Base-by-base conservation (phyloP, 2,329 filamentous ascomycete genomes). In the Daldinia sp. region DNA sequence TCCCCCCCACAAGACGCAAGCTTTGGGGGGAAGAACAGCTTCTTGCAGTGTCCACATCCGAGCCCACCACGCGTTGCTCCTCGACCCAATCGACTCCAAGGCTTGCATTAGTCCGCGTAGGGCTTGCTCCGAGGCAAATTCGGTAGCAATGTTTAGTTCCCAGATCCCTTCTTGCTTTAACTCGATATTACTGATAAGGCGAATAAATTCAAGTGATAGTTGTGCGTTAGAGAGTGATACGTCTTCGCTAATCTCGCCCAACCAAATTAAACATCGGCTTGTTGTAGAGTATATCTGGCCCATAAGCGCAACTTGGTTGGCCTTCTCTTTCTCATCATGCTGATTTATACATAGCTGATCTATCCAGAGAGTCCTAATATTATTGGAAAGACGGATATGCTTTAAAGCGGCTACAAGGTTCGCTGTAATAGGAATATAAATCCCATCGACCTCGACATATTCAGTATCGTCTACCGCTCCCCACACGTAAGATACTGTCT, bases 11-110 rank as follows among this genome's bases (percentile, higher is more conserved):
- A 52, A 11, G 19, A 52, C 11, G 11, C 21, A 19, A 23, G 49
- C 19, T 10, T 52, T 52, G 9, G 21, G 17, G 13, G 49, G 21
- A 5, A 52, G 34, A 4, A 41, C 8, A 29, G 30, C 49, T 29
- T 52, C 49, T 21, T 52, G 49, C n/a, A 52, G 7, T 11, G 49
- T 52, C 49, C 49, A 52, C 21, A 52, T 19, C 7, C 49, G 49
- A 29, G 37, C 10, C 49, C 49, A 52, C 49, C 49, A 52, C 4
- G 49, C n/a, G 49, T 52, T 39, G 7, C 41, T 25, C 3, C 11
- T 13, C 39, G 29, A 29, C 13, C 32, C n/a, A 4, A 35, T 35
- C 5, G 32, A 15, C 3, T 35, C 3, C 6, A 35, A 35, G 13
- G 32, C 32, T 35, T 8, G 32, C 32, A 35, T 35, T 9, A n/a